Percentiles rank a stretch among this genome's conserved stretches.
Evolutionary conservation across 179 eudicot genomes (phyloP).

Genomic region (Actinidia chinensis): DNA sequence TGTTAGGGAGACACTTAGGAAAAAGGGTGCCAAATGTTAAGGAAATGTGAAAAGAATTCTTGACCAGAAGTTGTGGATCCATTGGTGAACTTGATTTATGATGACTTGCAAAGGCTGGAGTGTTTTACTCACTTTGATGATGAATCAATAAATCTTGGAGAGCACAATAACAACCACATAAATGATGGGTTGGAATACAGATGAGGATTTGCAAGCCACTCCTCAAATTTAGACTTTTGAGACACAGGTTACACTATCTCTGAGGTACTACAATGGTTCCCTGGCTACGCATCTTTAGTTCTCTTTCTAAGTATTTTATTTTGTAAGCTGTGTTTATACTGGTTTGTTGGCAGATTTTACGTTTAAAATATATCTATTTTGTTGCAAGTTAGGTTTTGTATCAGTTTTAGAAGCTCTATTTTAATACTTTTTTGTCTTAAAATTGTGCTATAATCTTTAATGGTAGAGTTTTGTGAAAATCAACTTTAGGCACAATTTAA

Average conservation of each 20-base stretch:
- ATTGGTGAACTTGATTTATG: constrained; percentile 23
- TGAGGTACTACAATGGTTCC: constrained; percentile 29
- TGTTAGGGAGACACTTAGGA: constrained; percentile 25
- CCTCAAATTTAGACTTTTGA: constrained; percentile 33
- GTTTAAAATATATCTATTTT: too few relatives aligned
- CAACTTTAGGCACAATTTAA: too few relatives aligned
- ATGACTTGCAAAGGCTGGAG: constrained; percentile 37
- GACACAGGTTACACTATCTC: constrained; percentile 23
- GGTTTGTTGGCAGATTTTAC: too few relatives aligned
- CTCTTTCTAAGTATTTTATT: too few relatives aligned
- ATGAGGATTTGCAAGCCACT: constrained; percentile 22
- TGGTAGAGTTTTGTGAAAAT: too few relatives aligned
- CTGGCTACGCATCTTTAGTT: too few relatives aligned
- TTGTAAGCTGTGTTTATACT: too few relatives aligned
- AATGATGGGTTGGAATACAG: constrained; percentile 5
- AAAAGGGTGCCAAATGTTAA: constrained; percentile 13
- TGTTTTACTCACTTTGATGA: constrained; percentile 31
- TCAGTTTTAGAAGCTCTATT: too few relatives aligned
- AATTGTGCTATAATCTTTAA: too few relatives aligned
- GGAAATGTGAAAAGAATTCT: constrained; percentile 24
- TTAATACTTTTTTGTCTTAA: too few relatives aligned
- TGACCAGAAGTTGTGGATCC: constrained; percentile 6
- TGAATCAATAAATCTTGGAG: constrained; percentile 21
- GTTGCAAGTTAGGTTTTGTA: too few relatives aligned
- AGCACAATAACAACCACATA: background rate